phyloP scores from a whole-genome alignment of 2,329 filamentous ascomycete genomes.

The Chlorencoelia australis region DNA sequence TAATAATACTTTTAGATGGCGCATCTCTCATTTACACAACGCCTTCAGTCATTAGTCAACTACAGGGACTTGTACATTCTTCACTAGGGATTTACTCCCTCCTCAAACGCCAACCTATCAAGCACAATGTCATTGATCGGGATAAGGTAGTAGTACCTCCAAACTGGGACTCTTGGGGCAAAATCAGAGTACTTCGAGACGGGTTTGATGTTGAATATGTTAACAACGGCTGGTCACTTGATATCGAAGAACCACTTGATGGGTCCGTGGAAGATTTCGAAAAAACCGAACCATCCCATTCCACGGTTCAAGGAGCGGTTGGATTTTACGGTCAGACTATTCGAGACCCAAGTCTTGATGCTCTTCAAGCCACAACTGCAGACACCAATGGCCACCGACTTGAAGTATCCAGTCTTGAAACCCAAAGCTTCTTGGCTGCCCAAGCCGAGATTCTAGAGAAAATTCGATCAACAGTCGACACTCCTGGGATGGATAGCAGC shows the following conservation, averaged over 20 bases:
- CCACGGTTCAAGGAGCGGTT: constrained; percentile 46
- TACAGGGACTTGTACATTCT: constrained; percentile 74
- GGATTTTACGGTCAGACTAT: constrained; percentile 71
- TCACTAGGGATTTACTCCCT: constrained; percentile 79
- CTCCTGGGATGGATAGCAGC: constrained; percentile 28
- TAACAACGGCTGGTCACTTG: constrained; percentile 75
- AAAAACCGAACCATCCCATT: constrained; percentile 14
- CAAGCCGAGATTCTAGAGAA: constrained; percentile 69
- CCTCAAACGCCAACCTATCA: constrained; percentile 66
- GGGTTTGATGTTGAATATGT: constrained; percentile 85
- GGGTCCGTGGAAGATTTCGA: constrained; percentile 10
- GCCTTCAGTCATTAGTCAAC: constrained; percentile 63
- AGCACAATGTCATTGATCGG: constrained; percentile 84
- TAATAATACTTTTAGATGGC: constrained; percentile 46
- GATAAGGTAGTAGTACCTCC: constrained; percentile 91
- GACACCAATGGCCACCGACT: constrained; percentile 29
- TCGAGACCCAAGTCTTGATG: constrained; percentile 59
- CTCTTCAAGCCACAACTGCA: constrained; percentile 43
- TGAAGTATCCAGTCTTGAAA: constrained; percentile 58
- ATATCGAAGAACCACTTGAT: constrained; percentile 51
- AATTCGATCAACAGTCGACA: constrained; percentile 44
- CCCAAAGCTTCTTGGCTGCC: constrained; percentile 65
- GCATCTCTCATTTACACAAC: constrained; percentile 79
- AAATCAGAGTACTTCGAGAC: constrained; percentile 85
- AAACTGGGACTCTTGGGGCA: constrained; percentile 98